Evolutionary conservation across 306 rosid genomes (phyloP).

Genomic region (Cajanus cajan): DNA sequence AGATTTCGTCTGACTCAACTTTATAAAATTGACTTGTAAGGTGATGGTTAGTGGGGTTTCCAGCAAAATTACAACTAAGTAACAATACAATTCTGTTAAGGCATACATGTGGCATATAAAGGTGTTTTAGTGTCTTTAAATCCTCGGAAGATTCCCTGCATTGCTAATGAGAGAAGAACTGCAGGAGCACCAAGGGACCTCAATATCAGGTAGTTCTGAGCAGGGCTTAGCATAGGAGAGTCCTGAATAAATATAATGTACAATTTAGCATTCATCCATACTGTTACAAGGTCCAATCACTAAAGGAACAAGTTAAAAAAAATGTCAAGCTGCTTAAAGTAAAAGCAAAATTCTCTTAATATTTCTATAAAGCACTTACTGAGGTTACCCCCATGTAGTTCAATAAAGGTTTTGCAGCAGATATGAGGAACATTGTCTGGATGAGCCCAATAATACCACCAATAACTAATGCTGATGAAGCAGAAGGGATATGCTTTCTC

Average conservation of each 20-base stretch:
- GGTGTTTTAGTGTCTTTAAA: constrained; percentile 83
- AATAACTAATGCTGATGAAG: constrained; percentile 74
- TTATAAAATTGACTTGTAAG: too few relatives aligned
- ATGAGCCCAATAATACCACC: constrained; percentile 72
- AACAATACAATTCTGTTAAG: constrained; percentile 2
- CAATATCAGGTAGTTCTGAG: constrained; percentile 61
- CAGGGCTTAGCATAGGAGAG: constrained; percentile 65
- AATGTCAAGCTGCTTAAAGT: background rate
- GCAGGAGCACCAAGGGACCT: constrained; percentile 90
- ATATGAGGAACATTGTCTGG: constrained; percentile 65
- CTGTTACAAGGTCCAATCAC: background rate
- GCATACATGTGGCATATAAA: constrained; percentile 67
- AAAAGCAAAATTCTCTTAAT: background rate
- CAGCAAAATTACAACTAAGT: background rate
- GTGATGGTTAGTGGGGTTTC: too few relatives aligned
- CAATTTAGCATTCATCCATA: background rate
- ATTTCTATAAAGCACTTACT: constrained; percentile 42
- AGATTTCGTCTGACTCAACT: too few relatives aligned
- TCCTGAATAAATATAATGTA: constrained; percentile 48
- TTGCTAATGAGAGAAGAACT: constrained; percentile 77
- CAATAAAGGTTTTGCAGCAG: constrained; percentile 63
- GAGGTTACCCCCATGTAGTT: constrained; percentile 70
- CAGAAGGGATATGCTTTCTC: constrained; percentile 71
- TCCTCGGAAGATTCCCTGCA: constrained; percentile 90
- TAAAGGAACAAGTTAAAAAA: background rate